Evolutionary conservation across 352 stramenopile species (phyloP).

Genomic region (Phytopythium montanum): DNA sequence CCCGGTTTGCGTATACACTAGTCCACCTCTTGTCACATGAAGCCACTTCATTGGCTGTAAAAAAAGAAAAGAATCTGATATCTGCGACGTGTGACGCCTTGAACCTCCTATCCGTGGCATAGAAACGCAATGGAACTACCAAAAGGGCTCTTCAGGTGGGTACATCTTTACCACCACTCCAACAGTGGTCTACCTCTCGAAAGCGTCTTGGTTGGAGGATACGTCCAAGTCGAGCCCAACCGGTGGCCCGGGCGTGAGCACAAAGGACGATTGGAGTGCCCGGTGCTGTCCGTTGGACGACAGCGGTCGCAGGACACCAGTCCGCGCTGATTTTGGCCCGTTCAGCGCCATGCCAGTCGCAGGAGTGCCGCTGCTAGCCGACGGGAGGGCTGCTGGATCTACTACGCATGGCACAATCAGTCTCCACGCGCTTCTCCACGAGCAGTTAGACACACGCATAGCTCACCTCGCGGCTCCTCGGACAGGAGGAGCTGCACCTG

Average conservation of each 20-base stretch:
- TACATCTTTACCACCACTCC: not conserved
- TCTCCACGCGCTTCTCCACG: not conserved
- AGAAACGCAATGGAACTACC: no score
- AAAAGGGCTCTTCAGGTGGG: no score
- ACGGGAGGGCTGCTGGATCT: conserved; percentile 1
- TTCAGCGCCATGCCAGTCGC: not conserved
- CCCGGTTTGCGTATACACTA: no score
- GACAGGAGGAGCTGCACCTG: conserved; percentile 64
- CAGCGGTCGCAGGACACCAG: conserved; percentile 24
- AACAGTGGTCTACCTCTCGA: not conserved
- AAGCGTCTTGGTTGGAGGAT: not conserved
- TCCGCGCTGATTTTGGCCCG: conserved; percentile 5
- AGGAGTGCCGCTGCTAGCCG: not conserved
- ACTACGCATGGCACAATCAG: not conserved
- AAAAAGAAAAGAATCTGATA: no score
- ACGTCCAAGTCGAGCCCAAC: not conserved
- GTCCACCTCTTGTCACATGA: no score
- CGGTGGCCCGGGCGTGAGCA: conserved; percentile 13
- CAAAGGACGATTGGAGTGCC: conserved; percentile 45
- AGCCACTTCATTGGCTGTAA: no score
- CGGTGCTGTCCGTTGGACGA: conserved; percentile 7
- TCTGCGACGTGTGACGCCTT: no score
- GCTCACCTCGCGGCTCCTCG: conserved; percentile 20
- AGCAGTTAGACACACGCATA: not conserved
- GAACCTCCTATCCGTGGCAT: no score